A percentile compares a stretch with the other conserved stretches of the same genome.
phyloP scores from a whole-genome alignment of 352 stramenopile genomes.

The Phytophthora cryptogea region DNA sequence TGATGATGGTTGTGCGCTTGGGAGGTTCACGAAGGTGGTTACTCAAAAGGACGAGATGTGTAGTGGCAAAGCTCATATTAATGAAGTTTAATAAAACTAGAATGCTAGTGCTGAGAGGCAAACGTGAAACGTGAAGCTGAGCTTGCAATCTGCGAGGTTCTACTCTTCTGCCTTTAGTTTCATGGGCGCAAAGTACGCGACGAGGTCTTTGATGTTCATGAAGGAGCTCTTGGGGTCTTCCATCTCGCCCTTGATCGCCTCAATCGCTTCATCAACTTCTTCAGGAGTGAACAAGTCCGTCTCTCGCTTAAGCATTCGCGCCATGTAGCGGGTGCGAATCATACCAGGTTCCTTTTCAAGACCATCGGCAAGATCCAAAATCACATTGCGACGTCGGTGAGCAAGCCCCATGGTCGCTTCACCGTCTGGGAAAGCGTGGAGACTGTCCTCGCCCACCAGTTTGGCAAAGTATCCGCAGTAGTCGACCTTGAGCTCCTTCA shows the following conservation, averaged over 20 bases:
- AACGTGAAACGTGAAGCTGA: background rate
- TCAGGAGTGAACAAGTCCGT: constrained; percentile 57
- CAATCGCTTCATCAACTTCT: constrained; percentile 64
- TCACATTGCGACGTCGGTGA: constrained; percentile 60
- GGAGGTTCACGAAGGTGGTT: too few relatives aligned
- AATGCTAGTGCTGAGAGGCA: too few relatives aligned
- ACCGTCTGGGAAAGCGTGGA: constrained; percentile 64
- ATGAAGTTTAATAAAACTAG: background rate
- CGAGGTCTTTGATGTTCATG: constrained; percentile 50
- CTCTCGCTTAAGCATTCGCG: constrained; percentile 61
- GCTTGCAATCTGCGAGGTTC: background rate
- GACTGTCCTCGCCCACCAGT: constrained; percentile 53
- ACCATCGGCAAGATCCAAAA: constrained; percentile 55
- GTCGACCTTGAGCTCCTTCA: constrained; percentile 77
- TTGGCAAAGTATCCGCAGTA: constrained; percentile 52
- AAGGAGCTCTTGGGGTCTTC: constrained; percentile 44
- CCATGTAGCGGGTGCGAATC: constrained; percentile 65
- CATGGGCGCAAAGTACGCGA: constrained; percentile 49
- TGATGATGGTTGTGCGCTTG: too few relatives aligned
- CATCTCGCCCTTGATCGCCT: constrained; percentile 41
- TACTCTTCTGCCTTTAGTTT: constrained; percentile 22
- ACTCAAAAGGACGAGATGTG: too few relatives aligned
- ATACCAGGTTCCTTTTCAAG: constrained; percentile 62
- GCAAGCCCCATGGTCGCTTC: constrained; percentile 50
- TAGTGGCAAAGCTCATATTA: too few relatives aligned